These are phyloP conservation scores for Yarrowia deformans DNA, from an alignment of 805 yeast species.

Conservation along the genomic window DNA sequence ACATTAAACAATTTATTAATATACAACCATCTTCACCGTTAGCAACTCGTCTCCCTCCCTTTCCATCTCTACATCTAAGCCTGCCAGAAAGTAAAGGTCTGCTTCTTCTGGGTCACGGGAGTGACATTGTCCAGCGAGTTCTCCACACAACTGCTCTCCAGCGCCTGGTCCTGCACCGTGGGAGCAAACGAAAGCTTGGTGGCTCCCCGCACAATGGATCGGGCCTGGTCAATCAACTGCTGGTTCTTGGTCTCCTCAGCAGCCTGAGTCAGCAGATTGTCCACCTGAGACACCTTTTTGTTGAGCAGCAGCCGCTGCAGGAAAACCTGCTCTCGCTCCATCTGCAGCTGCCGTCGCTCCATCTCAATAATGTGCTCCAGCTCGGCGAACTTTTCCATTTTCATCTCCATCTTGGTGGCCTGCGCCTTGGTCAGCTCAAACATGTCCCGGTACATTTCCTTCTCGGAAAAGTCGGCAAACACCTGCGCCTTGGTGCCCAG, in stretches of 20 bases:
- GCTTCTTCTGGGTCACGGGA: conserved; percentile 32
- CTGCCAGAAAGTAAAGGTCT: conserved; percentile 34
- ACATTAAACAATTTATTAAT: conserved; percentile 27
- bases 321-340: conserved; percentile 56
- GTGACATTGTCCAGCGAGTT: conserved; percentile 34
- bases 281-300: conserved; percentile 63
- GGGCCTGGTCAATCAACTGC: conserved; percentile 33
- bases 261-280: conserved; percentile 61
- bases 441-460: conserved; percentile 65
- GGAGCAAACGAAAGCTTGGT: conserved; percentile 38
- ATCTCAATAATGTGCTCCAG: conserved; percentile 65
- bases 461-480: conserved; percentile 63
- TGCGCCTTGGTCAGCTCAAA: conserved; percentile 73
- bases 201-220: conserved; percentile 30
- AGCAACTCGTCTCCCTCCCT: conserved; percentile 2
- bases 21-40: conserved; percentile 31
- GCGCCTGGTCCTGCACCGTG: conserved; percentile 36
- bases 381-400: conserved; percentile 67
- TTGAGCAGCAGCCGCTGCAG: conserved; percentile 75
- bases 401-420: conserved; percentile 74
- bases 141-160: conserved; percentile 37
- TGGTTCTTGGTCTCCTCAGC: conserved; percentile 47
- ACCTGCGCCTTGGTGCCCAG: conserved; percentile 40
- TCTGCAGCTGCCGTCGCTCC: conserved; percentile 55
- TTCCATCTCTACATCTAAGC: neutral